Conservation (phyloP, 495 filamentous ascomycete species). For the Penicillium dipodomyicola region DNA sequence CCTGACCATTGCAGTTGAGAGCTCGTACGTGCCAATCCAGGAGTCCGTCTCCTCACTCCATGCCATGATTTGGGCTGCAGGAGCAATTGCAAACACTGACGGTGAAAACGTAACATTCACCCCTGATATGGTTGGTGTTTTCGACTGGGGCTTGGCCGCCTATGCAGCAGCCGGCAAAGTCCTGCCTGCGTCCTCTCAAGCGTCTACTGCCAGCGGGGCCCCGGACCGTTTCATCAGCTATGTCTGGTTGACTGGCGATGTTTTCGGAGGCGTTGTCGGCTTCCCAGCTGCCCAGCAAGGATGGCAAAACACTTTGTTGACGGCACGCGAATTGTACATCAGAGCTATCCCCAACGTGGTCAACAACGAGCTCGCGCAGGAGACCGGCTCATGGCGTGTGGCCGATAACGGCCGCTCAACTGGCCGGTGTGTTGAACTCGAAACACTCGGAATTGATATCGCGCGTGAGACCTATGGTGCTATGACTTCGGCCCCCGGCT, state of each 20-base stretch:
- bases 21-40: neutral
- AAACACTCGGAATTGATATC: neutral
- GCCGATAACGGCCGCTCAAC: neutral
- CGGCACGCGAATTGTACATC: neutral
- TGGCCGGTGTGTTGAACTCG: neutral
- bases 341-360: neutral
- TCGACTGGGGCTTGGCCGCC: neutral
- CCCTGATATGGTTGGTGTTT: neutral
- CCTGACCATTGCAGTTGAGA: neutral
- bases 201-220: neutral
- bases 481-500: neutral
- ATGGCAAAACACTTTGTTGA: neutral
- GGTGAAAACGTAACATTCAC: neutral
- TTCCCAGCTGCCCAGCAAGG: neutral
- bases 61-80: neutral
- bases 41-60: neutral
- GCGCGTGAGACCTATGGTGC: neutral
- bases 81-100: neutral
- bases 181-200: neutral
- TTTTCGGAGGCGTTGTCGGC: neutral
- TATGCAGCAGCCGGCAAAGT: neutral
- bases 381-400: neutral
- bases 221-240: neutral
- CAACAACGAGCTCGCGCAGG: neutral
- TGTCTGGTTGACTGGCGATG: neutral